These are phyloP conservation scores for Aspergillus glaucus DNA, from an alignment of 2,329 filamentous ascomycete genomes.

Conservation along the genomic window DNA sequence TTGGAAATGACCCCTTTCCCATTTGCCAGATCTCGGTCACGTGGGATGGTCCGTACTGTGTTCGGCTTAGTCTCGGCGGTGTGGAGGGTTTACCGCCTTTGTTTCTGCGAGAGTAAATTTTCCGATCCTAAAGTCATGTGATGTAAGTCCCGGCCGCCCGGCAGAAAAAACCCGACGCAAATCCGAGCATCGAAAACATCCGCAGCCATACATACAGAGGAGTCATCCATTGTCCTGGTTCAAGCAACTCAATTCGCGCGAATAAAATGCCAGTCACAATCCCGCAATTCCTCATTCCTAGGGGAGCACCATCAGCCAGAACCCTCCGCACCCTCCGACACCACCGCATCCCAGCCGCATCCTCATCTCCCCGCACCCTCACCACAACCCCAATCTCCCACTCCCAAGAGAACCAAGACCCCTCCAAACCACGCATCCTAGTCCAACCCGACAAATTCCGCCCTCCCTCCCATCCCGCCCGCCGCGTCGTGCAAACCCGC, in stretches of 20 bases:
- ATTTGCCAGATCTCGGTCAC: not conserved
- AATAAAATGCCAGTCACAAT: conserved; percentile 33
- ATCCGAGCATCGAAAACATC: not conserved
- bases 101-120: not conserved
- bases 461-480: conserved; percentile 79
- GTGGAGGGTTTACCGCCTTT: not conserved
- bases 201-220: conserved; percentile 1
- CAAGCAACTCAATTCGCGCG: no score
- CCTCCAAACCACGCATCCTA: conserved; percentile 61
- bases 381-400: conserved; percentile 13
- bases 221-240: not conserved
- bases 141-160: not conserved
- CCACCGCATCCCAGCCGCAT: conserved; percentile 14
- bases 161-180: conserved; percentile 1
- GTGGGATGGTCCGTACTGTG: not conserved
- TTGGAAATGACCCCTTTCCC: not conserved
- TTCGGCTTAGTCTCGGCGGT: not conserved
- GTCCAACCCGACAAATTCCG: conserved; percentile 86
- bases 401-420: conserved; percentile 10
- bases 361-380: conserved; percentile 15
- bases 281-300: conserved; percentile 63
- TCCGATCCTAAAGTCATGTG: not conserved
- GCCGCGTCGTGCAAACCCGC: conserved; percentile 52
- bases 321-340: conserved; percentile 23
- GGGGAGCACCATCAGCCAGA: conserved; percentile 37